Percentiles rank a stretch among this genome's conserved stretches.
Evolutionary conservation across 225 moss, liverwort and hornwort genomes (phyloP).

Genomic region (Asterella californica): DNA sequence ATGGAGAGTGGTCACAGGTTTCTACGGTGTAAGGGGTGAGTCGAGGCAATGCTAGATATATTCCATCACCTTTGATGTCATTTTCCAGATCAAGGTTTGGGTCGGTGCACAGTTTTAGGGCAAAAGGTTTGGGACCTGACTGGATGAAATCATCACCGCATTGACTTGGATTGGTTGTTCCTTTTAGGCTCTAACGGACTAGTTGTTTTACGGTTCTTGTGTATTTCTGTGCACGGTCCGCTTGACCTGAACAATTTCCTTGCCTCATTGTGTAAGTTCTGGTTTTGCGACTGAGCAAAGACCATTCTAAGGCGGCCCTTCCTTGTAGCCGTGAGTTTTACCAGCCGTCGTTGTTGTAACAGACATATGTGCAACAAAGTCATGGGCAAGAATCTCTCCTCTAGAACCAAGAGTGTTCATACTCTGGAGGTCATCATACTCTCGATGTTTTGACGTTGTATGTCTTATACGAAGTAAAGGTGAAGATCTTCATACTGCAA

Average conservation of each 20-base stretch:
- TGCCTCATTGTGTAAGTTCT: too few relatives aligned
- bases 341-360: slow-evolving; percentile 94
- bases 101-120: neutral
- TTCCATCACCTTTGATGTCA: neutral
- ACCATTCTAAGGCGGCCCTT: slow-evolving; percentile 10
- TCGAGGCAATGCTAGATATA: slow-evolving; percentile 5
- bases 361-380: slow-evolving; percentile 87
- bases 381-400: slow-evolving; percentile 91
- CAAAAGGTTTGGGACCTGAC: neutral
- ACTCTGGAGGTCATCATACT: slow-evolving; percentile 75
- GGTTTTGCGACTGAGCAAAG: too few relatives aligned
- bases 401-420: slow-evolving; percentile 86
- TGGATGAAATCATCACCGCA: neutral
- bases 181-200: neutral
- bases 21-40: slow-evolving; percentile 49
- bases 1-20: slow-evolving; percentile 88
- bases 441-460: slow-evolving; percentile 85
- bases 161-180: neutral
- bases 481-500: slow-evolving; percentile 84
- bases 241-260: too few relatives aligned
- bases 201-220: too few relatives aligned
- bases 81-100: neutral
- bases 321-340: slow-evolving; percentile 89
- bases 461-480: slow-evolving; percentile 89
- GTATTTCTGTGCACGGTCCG: too few relatives aligned